Conservation (phyloP, 768 basidiomycete genomes). For the Russula sp. region DNA sequence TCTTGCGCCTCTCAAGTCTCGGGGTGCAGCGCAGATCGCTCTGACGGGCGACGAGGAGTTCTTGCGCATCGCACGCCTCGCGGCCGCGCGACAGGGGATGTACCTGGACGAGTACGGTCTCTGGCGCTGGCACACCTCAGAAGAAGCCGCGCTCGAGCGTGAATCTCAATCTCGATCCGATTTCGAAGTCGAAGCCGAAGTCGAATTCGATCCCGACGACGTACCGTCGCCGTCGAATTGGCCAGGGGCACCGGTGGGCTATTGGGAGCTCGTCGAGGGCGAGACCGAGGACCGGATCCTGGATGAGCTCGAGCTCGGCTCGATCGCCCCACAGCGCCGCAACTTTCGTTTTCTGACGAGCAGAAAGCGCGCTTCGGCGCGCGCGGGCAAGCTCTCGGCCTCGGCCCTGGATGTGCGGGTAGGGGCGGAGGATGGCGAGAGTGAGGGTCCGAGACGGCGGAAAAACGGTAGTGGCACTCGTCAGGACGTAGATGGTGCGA, state of each 20-base stretch:
- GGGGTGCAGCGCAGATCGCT: conserved; percentile 44
- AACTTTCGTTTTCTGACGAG: conserved; percentile 19
- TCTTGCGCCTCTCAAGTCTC: conserved; percentile 40
- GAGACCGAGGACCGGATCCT: conserved; percentile 18
- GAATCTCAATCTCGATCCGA: neutral
- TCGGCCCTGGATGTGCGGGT: neutral
- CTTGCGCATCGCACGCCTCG: conserved; percentile 33
- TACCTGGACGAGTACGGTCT: conserved; percentile 56
- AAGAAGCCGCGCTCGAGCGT: neutral
- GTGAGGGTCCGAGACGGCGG: neutral
- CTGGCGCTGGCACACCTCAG: conserved; percentile 44
- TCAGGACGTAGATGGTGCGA: neutral
- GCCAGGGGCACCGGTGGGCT: neutral
- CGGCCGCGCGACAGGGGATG: conserved; percentile 40
- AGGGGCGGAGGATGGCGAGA: neutral
- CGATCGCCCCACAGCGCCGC: conserved; percentile 12
- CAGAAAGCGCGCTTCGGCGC: conserved; percentile 6
- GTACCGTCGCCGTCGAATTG: neutral
- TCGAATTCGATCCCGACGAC: neutral
- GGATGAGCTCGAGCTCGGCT: conserved; percentile 13
- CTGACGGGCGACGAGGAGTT: conserved; percentile 53
- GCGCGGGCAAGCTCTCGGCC: conserved; percentile 5
- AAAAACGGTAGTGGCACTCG: neutral
- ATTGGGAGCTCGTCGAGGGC: conserved; percentile 21
- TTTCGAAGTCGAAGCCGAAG: neutral